Base-by-base conservation (phyloP, 2,329 filamentous ascomycete species). In the Microascus cirrosus region DNA sequence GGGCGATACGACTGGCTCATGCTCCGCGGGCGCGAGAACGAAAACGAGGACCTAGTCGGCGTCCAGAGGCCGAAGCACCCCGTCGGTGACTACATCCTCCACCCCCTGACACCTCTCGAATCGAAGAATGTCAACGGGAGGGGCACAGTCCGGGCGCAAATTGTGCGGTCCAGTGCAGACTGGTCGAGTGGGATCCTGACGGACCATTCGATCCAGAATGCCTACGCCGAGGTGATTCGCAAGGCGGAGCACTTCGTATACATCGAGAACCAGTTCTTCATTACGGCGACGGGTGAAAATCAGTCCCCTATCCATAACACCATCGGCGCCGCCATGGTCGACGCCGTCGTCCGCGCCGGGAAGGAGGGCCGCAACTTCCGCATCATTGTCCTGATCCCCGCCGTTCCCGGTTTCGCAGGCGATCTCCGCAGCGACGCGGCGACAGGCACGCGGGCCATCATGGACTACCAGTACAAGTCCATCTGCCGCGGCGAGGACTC, bases 181-280 rank as follows among this genome's bases (percentile, higher is more conserved):
- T 97, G 93, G 93, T 95, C 89, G 18, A 95, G 89, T 67, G 93
- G 93, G 3, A 94, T 96, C 60, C 71, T 95, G 50, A 84, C 78
- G 0, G 91, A 95, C 60, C 86, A 90, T 64, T 91, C 86, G 55
- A 95, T 95, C 59, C 89, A 94, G 64, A 95, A 90, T 64, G 90
- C 91, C 0, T 95, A 95, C 68, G 79, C 77, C 59, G 90, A 96
- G 62, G 75, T 95, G 34, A 97, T 97, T 65, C 78, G 86, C 55
- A 90, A 89, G 56, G 93, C 93, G 0, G 76, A 96, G 71, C 93
- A 97, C 68, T 96, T 84, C 64, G 87, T 99, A 25, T 99, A 97
- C 74, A 96, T 99, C 60, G 94, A 99, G 70, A 97, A 97, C 66
- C 94, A 99, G 66, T 97, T 97, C 75, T 99, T 97, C 77, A 96